Conservation (phyloP, 2,329 filamentous ascomycete species). For the Thielaviopsis musarum region DNA sequence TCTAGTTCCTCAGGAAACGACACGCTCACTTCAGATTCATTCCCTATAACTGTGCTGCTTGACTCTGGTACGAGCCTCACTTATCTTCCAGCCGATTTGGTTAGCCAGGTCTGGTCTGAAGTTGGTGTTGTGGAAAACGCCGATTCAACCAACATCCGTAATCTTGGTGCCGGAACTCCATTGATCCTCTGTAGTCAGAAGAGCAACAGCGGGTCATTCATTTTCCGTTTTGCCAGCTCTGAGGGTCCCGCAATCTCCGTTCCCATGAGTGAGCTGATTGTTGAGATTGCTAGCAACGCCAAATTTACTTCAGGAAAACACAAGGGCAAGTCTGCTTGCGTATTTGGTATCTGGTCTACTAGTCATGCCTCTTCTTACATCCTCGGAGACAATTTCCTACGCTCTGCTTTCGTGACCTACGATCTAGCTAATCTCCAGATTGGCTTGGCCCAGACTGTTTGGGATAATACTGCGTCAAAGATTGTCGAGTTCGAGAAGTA, state of each 20-base stretch:
- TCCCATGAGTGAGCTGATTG: constrained; percentile 38
- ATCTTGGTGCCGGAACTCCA: constrained; percentile 17
- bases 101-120: constrained; percentile 34
- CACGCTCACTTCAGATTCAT: constrained; percentile 23
- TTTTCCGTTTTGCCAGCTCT: constrained; percentile 35
- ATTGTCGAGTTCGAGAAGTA: constrained; percentile 33
- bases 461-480: constrained; percentile 34
- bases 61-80: constrained; percentile 61
- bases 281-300: constrained; percentile 14
- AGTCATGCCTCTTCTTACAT: constrained; percentile 24
- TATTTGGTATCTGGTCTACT: constrained; percentile 40
- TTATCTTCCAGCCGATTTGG: constrained; percentile 48
- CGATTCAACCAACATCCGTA: constrained; percentile 9
- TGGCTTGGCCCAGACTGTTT: constrained; percentile 36
- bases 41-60: constrained; percentile 45
- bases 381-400: constrained; percentile 41
- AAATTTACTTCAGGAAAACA: constrained; percentile 23
- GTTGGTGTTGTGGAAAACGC: constrained; percentile 32
- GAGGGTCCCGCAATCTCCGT: constrained; percentile 34
- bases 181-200: constrained; percentile 34
- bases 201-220: constrained; percentile 29
- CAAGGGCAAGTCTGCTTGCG: constrained; percentile 30
- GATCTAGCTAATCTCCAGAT: constrained; percentile 42
- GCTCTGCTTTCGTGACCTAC: constrained; percentile 44
- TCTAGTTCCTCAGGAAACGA: constrained; percentile 33